Evolutionary conservation across 139 green algal species (phyloP).

Genomic region (Volvox africanus): DNA sequence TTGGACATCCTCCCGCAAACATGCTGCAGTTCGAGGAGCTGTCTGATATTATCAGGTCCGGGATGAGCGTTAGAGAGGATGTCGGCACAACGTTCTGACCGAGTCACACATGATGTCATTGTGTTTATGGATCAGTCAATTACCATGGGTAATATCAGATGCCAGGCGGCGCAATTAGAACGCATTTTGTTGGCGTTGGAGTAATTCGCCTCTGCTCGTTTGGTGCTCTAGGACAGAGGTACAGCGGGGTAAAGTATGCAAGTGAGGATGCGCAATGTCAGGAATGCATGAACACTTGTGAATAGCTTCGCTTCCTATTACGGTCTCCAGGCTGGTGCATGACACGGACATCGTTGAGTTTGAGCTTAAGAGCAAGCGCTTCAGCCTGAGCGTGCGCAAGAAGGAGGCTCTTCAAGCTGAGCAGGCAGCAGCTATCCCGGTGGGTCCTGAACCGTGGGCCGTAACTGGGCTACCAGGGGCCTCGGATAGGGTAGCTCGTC

Average conservation of each 20-base stretch:
- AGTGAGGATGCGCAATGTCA: no score
- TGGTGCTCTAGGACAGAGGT: no score
- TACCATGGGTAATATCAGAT: no score
- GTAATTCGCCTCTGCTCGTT: no score
- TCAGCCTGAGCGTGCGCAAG: slow-evolving; percentile 91
- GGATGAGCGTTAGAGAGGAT: slow-evolving; percentile 37
- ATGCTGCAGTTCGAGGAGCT: slow-evolving; percentile 89
- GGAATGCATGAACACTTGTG: no score
- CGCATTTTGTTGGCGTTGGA: no score
- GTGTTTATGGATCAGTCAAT: no score
- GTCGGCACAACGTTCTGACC: neutral
- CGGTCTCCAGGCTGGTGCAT: slow-evolving; percentile 88
- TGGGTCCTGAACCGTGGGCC: neutral
- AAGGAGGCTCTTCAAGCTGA: slow-evolving; percentile 82
- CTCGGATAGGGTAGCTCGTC: no score
- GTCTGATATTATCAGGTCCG: slow-evolving; percentile 83
- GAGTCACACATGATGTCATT: no score
- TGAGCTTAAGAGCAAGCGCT: slow-evolving; percentile 92
- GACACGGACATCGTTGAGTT: slow-evolving; percentile 97
- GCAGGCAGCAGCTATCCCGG: slow-evolving; percentile 39
- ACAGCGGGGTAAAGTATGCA: no score
- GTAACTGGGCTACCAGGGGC: no score
- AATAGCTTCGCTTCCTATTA: neutral
- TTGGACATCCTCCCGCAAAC: slow-evolving; percentile 45
- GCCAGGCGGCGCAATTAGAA: no score